phyloP scores from a whole-genome alignment of 108 stramenopile genomes.

The Skeletonema marinoi region DNA sequence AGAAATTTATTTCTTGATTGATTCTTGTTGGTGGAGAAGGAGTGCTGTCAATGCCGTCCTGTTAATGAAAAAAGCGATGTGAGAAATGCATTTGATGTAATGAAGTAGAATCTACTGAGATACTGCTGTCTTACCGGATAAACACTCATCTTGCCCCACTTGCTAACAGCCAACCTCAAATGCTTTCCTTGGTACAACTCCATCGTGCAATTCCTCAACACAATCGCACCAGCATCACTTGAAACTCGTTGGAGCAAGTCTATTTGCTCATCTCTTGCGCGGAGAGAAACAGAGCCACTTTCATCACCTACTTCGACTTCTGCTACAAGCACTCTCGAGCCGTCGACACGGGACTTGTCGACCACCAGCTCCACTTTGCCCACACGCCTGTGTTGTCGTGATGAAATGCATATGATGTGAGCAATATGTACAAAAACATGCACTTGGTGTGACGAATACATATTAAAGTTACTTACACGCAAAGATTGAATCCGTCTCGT shows the following conservation, averaged over 20 bases:
- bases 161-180: constrained; percentile 83
- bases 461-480: constrained; percentile 64
- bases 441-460: not conserved
- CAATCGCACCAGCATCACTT: constrained; percentile 62
- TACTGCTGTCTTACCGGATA: constrained; percentile 50
- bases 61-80: not conserved
- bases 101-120: not conserved
- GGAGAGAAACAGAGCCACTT: constrained; percentile 73
- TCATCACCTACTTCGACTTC: constrained; percentile 87
- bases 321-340: constrained; percentile 75
- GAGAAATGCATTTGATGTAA: not conserved
- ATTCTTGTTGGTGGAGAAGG: constrained; percentile 73
- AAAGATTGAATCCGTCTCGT: constrained; percentile 82
- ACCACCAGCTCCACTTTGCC: constrained; percentile 81
- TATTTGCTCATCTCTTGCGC: constrained; percentile 86
- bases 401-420: not conserved
- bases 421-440: not conserved
- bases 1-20: constrained; percentile 71
- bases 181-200: constrained; percentile 79
- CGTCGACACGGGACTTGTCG: constrained; percentile 81
- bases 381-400: constrained; percentile 54
- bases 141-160: constrained; percentile 82
- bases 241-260: constrained; percentile 69
- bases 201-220: constrained; percentile 80
- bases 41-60: constrained; percentile 80